These are phyloP conservation scores for Mitosporidium daphniae DNA, from an alignment of 371 early-diverging fungal genomes.

Conservation along the genomic window DNA sequence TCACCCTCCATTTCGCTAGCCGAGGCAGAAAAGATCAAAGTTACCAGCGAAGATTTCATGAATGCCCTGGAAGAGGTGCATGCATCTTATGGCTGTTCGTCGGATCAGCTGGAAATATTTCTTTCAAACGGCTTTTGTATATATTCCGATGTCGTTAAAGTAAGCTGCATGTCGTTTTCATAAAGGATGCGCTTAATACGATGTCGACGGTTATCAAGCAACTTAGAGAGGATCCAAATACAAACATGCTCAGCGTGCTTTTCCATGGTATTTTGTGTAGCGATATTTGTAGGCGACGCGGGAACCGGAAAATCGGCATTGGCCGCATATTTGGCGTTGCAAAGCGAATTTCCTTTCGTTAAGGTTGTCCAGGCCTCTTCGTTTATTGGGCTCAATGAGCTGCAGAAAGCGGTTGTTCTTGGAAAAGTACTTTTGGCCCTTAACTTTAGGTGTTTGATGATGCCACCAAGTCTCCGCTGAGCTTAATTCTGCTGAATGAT, in stretches of 20 bases:
- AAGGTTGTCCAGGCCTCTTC: conserved; percentile 83
- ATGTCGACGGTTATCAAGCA: conserved; percentile 23
- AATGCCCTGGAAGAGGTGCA: conserved; percentile 75
- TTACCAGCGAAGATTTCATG: conserved; percentile 62
- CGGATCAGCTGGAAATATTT: conserved; percentile 47
- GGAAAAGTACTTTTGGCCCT: conserved; percentile 17
- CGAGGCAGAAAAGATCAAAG: conserved; percentile 49
- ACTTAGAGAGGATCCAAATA: conserved; percentile 32
- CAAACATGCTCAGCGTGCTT: conserved; percentile 47
- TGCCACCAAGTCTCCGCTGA: conserved; percentile 78
- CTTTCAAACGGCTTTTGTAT: conserved; percentile 43
- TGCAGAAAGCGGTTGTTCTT: conserved; percentile 59
- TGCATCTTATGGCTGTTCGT: conserved; percentile 84
- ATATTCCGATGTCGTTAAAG: conserved; percentile 23
- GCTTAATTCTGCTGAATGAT: conserved; percentile 79
- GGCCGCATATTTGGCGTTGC: conserved; percentile 70
- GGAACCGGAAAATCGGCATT: conserved; percentile 89
- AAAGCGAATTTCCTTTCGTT: conserved; percentile 81
- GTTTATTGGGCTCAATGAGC: conserved; percentile 76
- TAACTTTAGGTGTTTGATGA: conserved; percentile 32
- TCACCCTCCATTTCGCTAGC: conserved; percentile 4
- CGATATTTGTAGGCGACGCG: conserved; percentile 17
- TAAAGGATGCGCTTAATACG: neutral
- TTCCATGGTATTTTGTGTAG: conserved; percentile 17
- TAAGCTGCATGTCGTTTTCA: conserved; percentile 4